Evolutionary conservation across 345 rosid genomes (phyloP), one percentile per base, ranked within the genome.

Genomic region (Melastoma malabathricum): DNA sequence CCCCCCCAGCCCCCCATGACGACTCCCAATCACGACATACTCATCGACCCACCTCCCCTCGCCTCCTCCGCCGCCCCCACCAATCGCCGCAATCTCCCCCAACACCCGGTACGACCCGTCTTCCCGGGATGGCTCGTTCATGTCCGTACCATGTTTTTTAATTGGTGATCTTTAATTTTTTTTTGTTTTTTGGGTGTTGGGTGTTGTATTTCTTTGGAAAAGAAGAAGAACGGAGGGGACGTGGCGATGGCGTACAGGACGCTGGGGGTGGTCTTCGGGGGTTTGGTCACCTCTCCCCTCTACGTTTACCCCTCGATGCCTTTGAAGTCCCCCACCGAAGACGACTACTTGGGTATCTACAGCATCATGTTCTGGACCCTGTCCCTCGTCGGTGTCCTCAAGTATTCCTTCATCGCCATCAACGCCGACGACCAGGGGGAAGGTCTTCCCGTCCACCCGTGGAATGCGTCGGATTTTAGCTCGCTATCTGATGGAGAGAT

Each of bases 291-390:
- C 18, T 83, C 86, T 5, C 84, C 92, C 5, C 50, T 75, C 1
- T 83, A 83, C 38, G 84, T 80, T 13, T 80, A 79, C 29, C 86
- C 84, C 6, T 80, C 82, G 43, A 77, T 82, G 83, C 79, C 64
- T 0, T 56, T 82, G 50, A 75, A 55, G 23, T 74, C 80, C 53
- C 83, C 85, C 1, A 76, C 79, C 0, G 81, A 80, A 56, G 73
- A 71, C 17, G 83, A 77, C 57, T 83, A 75, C 56, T 66, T 77
- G 61, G 90, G 83, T n/a, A 69, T 79, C 14, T 80, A 60, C 62
- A 68, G 78, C 50, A 79, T 83, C 59, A 79, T 83, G 76, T 77
- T 79, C 55, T 83, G 82, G 83, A 77, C 86, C 47, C 83, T 79
- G 43, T 66, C 78, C 29, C 86, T 83, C 41, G 69, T 75, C 61